Conservation (phyloP, 2,329 filamentous ascomycete species). For the Colletotrichum camelliae region DNA sequence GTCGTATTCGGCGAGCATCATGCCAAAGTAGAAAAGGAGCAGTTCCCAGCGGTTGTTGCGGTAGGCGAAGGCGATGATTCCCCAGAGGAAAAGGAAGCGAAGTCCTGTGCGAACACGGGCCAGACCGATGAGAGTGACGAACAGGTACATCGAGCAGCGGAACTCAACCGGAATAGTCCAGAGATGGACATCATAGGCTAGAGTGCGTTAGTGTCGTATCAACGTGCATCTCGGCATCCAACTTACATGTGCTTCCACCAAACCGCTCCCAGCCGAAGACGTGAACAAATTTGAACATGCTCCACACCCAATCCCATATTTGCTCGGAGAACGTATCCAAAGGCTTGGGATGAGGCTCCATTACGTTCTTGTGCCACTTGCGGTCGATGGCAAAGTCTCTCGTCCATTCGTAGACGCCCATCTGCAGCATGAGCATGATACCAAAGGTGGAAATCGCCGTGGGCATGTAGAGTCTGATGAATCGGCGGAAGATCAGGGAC, state of each 20-base stretch:
- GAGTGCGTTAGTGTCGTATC: constrained; percentile 22
- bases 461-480: constrained; percentile 57
- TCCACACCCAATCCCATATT: constrained; percentile 49
- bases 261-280: constrained; percentile 56
- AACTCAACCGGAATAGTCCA: constrained; percentile 71
- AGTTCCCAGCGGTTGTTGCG: constrained; percentile 59
- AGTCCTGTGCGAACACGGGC: constrained; percentile 48
- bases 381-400: constrained; percentile 49
- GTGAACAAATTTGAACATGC: constrained; percentile 56
- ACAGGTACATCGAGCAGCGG: constrained; percentile 62
- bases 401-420: constrained; percentile 55
- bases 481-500: constrained; percentile 57
- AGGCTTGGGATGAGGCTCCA: constrained; percentile 51
- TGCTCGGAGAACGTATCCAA: constrained; percentile 44
- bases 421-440: constrained; percentile 47
- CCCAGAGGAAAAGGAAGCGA: constrained; percentile 47
- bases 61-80: constrained; percentile 50
- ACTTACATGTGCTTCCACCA: constrained; percentile 50
- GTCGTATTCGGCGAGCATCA: constrained; percentile 60
- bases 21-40: constrained; percentile 52
- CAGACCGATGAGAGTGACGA: constrained; percentile 56
- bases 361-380: constrained; percentile 51
- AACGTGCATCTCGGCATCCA: neutral
- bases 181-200: constrained; percentile 60
- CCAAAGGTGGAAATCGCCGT: constrained; percentile 55